Evolutionary conservation across 164 flowering plant genomes (phyloP).

Genomic region (Magnolia changhungtana): DNA sequence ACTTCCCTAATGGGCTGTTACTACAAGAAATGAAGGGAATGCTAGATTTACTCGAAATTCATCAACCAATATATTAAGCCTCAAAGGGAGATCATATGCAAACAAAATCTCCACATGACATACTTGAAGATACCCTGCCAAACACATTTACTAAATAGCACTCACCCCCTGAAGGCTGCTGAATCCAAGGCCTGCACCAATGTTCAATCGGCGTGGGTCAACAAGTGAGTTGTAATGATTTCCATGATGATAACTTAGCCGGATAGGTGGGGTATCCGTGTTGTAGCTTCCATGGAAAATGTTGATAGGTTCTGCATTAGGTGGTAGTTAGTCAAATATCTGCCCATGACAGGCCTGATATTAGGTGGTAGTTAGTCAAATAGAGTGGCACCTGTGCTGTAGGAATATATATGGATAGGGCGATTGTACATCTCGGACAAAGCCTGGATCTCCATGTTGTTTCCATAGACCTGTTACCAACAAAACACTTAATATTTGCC

Average conservation of each 20-base stretch:
- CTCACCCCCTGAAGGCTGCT: constrained; percentile 90
- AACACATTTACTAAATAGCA: neutral
- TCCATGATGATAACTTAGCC: constrained; percentile 92
- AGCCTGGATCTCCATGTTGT: constrained; percentile 96
- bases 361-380: constrained; percentile 4
- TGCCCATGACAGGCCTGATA: neutral
- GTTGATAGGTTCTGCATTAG: constrained; percentile 86
- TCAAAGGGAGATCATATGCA: neutral
- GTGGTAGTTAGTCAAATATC: constrained; percentile 3
- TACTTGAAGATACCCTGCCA: neutral
- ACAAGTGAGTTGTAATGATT: constrained; percentile 99
- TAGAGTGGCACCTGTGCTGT: constrained; percentile 67
- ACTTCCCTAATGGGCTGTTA: no score
- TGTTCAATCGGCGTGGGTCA: constrained; percentile 78
- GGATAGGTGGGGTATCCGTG: constrained; percentile 85
- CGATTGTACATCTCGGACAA: constrained; percentile 93
- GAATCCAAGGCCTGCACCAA: constrained; percentile 99
- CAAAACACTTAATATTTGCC: neutral
- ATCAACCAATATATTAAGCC: neutral
- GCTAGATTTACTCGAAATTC: no score
- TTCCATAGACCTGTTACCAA: constrained; percentile 82
- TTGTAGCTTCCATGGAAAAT: constrained; percentile 87
- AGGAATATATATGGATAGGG: constrained; percentile 93
- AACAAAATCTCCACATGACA: neutral
- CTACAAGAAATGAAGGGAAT: no score